These are phyloP conservation scores for Oxyria digyna DNA, from an alignment of 148 eudicot genomes.

Conservation along the genomic window DNA sequence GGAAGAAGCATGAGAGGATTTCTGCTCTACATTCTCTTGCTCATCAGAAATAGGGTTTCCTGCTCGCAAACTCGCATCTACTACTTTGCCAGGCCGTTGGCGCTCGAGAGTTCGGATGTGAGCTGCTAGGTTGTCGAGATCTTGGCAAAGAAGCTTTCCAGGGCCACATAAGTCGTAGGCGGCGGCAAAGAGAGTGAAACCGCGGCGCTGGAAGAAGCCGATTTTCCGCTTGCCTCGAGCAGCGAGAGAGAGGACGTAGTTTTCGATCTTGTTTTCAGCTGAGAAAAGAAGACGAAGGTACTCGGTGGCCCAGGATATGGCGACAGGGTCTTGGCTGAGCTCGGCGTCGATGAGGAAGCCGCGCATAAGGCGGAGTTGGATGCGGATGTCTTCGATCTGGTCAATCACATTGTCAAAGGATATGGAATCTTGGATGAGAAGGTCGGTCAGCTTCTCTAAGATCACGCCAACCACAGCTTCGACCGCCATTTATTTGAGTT, in stretches of 20 bases:
- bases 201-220: conserved; percentile 13
- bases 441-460: conserved; percentile 16
- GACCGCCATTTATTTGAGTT: conserved; percentile 15
- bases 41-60: neutral
- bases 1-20: neutral
- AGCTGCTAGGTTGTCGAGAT: neutral
- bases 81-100: neutral
- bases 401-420: conserved; percentile 12
- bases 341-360: conserved; percentile 16
- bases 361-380: conserved; percentile 12
- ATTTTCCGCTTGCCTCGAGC: conserved; percentile 6
- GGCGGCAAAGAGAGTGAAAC: conserved; percentile 11
- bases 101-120: neutral
- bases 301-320: neutral
- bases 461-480: conserved; percentile 19
- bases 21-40: no score
- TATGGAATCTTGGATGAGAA: conserved; percentile 14
- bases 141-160: neutral
- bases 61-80: neutral
- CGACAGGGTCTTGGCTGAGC: neutral
- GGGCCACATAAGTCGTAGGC: conserved; percentile 7
- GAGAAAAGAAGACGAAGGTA: conserved; percentile 13
- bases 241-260: conserved; percentile 14
- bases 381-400: conserved; percentile 15
- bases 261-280: conserved; percentile 21